phyloP scores from a whole-genome alignment of 1,284 basidiomycete genomes.

The Moesziomyces sp. region DNA sequence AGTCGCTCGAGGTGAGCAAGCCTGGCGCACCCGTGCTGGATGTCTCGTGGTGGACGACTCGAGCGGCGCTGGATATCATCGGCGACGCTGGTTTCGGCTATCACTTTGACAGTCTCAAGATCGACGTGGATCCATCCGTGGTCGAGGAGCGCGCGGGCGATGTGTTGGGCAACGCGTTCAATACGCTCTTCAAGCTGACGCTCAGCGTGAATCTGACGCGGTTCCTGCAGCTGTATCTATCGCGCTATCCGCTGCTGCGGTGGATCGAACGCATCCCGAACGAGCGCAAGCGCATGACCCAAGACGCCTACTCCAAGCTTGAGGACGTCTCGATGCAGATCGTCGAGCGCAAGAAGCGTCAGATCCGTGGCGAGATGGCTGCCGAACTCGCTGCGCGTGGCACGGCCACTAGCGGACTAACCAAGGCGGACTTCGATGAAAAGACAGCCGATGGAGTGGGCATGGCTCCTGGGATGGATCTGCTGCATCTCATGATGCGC shows the following conservation, averaged over 20 bases:
- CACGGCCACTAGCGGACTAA: slow-evolving; percentile 10
- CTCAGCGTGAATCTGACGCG: slow-evolving; percentile 31
- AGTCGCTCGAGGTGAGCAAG: slow-evolving; percentile 12
- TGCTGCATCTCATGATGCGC: slow-evolving; percentile 61
- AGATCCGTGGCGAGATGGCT: slow-evolving; percentile 53
- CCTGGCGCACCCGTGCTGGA: slow-evolving; percentile 44
- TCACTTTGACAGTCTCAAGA: slow-evolving; percentile 46
- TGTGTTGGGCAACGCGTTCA: slow-evolving; percentile 40
- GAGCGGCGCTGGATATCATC: slow-evolving; percentile 57
- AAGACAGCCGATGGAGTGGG: slow-evolving; percentile 9
- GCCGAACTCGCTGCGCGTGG: slow-evolving; percentile 20
- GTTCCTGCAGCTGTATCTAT: slow-evolving; percentile 50
- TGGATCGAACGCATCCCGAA: slow-evolving; percentile 61
- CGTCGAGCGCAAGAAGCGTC: slow-evolving; percentile 45
- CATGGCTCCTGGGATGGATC: slow-evolving; percentile 46
- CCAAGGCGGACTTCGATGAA: slow-evolving; percentile 55
- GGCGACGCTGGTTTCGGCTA: slow-evolving; percentile 59
- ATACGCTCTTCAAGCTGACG: slow-evolving; percentile 39
- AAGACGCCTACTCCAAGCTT: slow-evolving; percentile 32
- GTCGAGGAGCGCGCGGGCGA: slow-evolving; percentile 29
- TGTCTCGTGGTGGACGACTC: slow-evolving; percentile 41
- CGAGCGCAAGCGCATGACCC: slow-evolving; percentile 39
- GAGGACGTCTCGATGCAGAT: slow-evolving; percentile 47
- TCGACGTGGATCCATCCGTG: slow-evolving; percentile 22
- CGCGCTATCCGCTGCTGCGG: slow-evolving; percentile 41